These are phyloP conservation scores for Tylopilus balloui DNA, from an alignment of 768 basidiomycete genomes.

Conservation along the genomic window DNA sequence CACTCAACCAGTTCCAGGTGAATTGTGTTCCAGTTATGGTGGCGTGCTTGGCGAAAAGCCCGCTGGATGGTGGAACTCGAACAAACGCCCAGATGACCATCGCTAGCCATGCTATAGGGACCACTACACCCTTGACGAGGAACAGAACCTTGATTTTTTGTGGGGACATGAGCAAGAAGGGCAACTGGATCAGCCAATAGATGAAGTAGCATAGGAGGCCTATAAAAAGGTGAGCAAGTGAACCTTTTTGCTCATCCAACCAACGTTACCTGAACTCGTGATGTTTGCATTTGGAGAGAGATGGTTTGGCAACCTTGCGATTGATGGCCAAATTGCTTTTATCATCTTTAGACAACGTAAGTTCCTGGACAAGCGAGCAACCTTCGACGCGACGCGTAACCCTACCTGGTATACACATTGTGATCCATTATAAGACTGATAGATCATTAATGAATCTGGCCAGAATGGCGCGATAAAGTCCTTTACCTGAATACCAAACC, in stretches of 20 bases:
- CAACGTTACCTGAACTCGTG: slow-evolving; percentile 50
- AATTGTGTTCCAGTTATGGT: slow-evolving; percentile 43
- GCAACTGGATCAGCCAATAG: slow-evolving; percentile 74
- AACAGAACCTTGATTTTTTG: slow-evolving; percentile 76
- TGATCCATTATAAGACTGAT: slow-evolving; percentile 54
- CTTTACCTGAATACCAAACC: slow-evolving; percentile 69
- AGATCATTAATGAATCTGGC: neutral
- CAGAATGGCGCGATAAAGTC: neutral
- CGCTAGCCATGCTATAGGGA: slow-evolving; percentile 60
- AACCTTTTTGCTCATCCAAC: neutral
- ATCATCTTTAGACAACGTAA: slow-evolving; percentile 44
- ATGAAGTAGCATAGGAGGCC: slow-evolving; percentile 74
- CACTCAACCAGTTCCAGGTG: slow-evolving; percentile 77
- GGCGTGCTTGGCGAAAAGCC: slow-evolving; percentile 52
- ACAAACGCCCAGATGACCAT: slow-evolving; percentile 80
- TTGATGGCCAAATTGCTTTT: slow-evolving; percentile 79
- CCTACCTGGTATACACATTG: slow-evolving; percentile 64
- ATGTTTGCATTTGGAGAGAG: slow-evolving; percentile 55
- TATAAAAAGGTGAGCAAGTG: slow-evolving; percentile 17
- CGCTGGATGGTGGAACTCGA: slow-evolving; percentile 56
- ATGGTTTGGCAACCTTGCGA: slow-evolving; percentile 58
- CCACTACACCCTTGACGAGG: slow-evolving; percentile 60
- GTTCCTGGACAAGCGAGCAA: neutral
- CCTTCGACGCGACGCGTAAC: neutral
- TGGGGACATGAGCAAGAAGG: slow-evolving; percentile 72